Percentiles rank a stretch among this genome's conserved stretches.
These are phyloP conservation scores for Trypanosoma boissoni DNA, from an alignment of 208 protist genomes.

Conservation along the genomic window DNA sequence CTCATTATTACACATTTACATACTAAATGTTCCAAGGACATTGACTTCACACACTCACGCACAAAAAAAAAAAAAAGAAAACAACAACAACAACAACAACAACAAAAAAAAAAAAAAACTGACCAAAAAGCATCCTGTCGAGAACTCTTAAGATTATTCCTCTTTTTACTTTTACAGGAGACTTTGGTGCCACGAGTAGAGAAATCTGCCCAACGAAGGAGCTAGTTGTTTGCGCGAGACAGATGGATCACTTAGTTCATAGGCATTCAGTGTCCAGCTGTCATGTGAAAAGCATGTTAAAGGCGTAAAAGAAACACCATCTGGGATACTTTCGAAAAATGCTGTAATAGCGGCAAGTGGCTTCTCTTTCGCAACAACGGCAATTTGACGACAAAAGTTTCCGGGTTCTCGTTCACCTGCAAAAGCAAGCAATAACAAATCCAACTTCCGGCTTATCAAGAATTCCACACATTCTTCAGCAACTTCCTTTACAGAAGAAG, in stretches of 20 bases:
- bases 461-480: conserved; percentile 37
- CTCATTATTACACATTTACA: too few species aligned
- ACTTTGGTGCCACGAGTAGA: conserved; percentile 35
- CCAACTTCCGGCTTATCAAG: conserved; percentile 36
- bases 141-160: conserved; percentile 7
- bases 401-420: conserved; percentile 48
- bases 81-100: neutral
- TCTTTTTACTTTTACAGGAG: conserved; percentile 28
- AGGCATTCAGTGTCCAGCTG: conserved; percentile 31
- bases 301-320: conserved; percentile 32
- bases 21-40: too few species aligned
- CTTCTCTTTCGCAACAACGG: conserved; percentile 37
- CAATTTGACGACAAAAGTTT: conserved; percentile 55
- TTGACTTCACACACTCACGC: too few species aligned
- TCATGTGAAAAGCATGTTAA: conserved; percentile 23
- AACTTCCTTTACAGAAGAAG: conserved; percentile 30
- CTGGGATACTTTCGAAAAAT: conserved; percentile 31
- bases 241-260: conserved; percentile 67
- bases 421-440: conserved; percentile 61
- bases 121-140: neutral
- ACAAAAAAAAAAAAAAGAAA: too few species aligned
- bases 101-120: conserved; percentile 8
- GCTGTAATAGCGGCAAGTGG: conserved; percentile 35
- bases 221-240: conserved; percentile 74
- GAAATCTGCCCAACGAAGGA: conserved; percentile 54